phyloP scores from a whole-genome alignment of 2,329 filamentous ascomycete genomes.

The Microsporum ferrugineum region DNA sequence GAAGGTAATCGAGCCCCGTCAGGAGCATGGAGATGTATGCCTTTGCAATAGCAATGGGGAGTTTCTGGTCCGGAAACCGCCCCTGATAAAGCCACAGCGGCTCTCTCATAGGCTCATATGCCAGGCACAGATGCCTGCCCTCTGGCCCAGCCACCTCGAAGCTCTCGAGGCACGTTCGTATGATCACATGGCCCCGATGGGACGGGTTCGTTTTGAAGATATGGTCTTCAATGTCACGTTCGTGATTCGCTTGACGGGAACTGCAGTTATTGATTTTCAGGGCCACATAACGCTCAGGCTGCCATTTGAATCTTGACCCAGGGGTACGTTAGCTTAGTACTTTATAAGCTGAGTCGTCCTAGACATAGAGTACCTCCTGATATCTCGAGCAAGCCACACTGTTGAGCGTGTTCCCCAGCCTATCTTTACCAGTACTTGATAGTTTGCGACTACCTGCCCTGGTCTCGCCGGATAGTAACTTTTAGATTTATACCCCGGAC shows the following conservation, averaged over 20 bases:
- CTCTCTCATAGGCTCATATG: slow-evolving; percentile 26
- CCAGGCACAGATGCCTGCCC: slow-evolving; percentile 24
- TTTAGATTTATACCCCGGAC: slow-evolving; percentile 6
- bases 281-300: neutral
- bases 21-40: slow-evolving; percentile 24
- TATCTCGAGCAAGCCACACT: slow-evolving; percentile 13
- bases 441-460: slow-evolving; percentile 9
- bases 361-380: neutral
- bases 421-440: slow-evolving; percentile 11
- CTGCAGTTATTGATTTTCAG: neutral
- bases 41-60: slow-evolving; percentile 20
- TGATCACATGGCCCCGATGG: slow-evolving; percentile 19
- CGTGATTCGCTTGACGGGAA: slow-evolving; percentile 5
- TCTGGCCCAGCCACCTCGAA: slow-evolving; percentile 17
- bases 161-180: slow-evolving; percentile 21
- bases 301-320: slow-evolving; percentile 5
- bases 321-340: neutral
- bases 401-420: slow-evolving; percentile 12
- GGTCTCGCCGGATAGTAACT: slow-evolving; percentile 10
- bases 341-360: too few relatives aligned
- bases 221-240: slow-evolving; percentile 20
- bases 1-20: slow-evolving; percentile 30
- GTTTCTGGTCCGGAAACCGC: slow-evolving; percentile 15
- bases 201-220: slow-evolving; percentile 17
- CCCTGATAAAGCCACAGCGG: slow-evolving; percentile 22